A percentile compares a stretch with the other conserved stretches of the same genome.
phyloP scores from a whole-genome alignment of 345 rosid species.

The Populus euphratica region DNA sequence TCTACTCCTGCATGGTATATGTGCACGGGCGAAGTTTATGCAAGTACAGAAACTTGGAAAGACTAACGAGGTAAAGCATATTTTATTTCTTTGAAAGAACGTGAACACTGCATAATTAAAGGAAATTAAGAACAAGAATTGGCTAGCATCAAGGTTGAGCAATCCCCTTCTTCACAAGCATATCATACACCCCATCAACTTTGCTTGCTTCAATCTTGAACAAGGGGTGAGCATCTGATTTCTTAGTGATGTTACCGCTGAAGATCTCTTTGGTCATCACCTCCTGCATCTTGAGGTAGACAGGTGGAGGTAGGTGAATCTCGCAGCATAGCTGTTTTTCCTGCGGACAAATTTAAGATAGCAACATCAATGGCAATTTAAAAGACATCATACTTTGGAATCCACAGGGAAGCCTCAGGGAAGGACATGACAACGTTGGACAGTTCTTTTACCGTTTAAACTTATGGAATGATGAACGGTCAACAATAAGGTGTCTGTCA shows the following conservation, averaged over 20 bases:
- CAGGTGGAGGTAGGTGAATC: conserved; percentile 64
- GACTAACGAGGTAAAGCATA: neutral
- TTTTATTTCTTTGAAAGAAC: neutral
- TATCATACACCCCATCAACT: conserved; percentile 80
- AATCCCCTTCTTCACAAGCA: conserved; percentile 91
- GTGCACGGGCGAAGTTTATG: neutral
- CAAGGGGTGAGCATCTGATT: conserved; percentile 67
- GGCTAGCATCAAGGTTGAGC: conserved; percentile 44
- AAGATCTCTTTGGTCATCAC: conserved; percentile 70
- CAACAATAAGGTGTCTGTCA: neutral
- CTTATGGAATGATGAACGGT: neutral
- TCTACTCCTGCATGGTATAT: neutral
- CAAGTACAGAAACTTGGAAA: neutral
- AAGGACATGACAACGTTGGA: neutral
- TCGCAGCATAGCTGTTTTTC: conserved; percentile 84
- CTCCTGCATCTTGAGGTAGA: conserved; percentile 85
- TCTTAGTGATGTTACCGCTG: conserved; percentile 65
- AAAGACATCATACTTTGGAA: neutral
- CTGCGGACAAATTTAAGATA: conserved; percentile 39
- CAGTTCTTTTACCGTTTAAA: neutral
- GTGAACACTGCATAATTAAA: neutral
- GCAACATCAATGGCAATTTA: neutral
- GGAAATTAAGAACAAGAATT: neutral
- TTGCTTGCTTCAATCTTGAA: conserved; percentile 80
- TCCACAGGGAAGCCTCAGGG: neutral